Conservation (phyloP, 139 green algal species). For the Eudorina sp. region DNA sequence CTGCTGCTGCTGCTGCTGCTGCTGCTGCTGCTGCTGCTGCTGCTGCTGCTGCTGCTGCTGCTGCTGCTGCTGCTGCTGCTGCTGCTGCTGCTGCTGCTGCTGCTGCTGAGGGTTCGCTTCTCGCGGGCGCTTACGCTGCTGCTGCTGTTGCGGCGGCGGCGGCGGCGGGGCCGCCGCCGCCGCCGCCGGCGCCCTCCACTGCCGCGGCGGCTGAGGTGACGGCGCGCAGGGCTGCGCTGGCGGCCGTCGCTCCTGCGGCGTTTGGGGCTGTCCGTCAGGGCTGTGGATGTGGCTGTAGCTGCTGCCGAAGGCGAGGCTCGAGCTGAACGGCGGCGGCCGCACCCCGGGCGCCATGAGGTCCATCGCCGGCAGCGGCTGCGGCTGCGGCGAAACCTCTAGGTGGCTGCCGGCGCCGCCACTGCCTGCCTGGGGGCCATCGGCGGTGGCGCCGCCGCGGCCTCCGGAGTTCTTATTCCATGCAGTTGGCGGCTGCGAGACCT, state of each 20-base stretch:
- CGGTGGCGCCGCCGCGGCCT: neutral
- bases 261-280: no score
- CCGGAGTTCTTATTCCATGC: neutral
- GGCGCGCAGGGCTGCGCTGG: no score
- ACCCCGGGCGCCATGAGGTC: neutral
- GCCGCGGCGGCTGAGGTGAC: no score
- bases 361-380: neutral
- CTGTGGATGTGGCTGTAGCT: no score
- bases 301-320: no score
- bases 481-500: neutral
- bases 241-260: no score
- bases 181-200: no score
- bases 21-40: neutral
- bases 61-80: neutral
- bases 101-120: neutral
- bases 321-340: neutral
- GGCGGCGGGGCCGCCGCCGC: neutral
- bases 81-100: neutral
- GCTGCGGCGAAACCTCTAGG: neutral
- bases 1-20: neutral
- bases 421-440: neutral
- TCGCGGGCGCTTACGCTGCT: neutral
- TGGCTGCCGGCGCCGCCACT: neutral
- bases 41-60: neutral
- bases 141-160: neutral